These are phyloP conservation scores for Thalia dealbata DNA, from an alignment of 176 grass and related monocot genomes.

Conservation along the genomic window DNA sequence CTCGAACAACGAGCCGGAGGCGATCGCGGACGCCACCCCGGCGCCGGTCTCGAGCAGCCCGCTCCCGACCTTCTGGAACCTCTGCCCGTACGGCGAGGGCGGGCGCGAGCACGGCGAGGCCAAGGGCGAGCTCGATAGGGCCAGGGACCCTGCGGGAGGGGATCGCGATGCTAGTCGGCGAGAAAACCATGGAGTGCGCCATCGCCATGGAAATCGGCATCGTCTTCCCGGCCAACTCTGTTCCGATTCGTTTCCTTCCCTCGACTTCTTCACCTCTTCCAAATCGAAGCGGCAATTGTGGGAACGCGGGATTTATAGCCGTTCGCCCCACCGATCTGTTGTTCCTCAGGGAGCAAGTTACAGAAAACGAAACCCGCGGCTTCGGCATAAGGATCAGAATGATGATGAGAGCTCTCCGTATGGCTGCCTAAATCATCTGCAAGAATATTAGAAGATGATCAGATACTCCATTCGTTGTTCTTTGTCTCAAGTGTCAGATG, in stretches of 20 bases:
- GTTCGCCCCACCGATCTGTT: too few relatives aligned
- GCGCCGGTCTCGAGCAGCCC: background rate
- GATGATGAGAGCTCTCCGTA: constrained; percentile 28
- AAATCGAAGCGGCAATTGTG: too few relatives aligned
- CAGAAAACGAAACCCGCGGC: too few relatives aligned
- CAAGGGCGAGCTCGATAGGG: constrained; percentile 8
- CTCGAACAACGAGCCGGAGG: background rate
- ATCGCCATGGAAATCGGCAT: constrained; percentile 82
- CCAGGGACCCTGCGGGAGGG: constrained; percentile 67
- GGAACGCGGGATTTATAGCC: too few relatives aligned
- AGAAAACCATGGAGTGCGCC: constrained; percentile 74
- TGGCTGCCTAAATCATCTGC: constrained; percentile 40
- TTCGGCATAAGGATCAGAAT: constrained; percentile 25
- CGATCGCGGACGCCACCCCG: constrained; percentile 10
- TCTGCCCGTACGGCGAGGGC: constrained; percentile 25
- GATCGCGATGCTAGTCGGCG: constrained; percentile 56
- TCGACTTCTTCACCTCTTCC: too few relatives aligned
- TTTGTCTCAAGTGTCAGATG: background rate
- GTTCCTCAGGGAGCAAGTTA: too few relatives aligned
- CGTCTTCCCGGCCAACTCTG: background rate
- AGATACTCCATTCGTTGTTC: background rate
- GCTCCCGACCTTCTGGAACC: constrained; percentile 21
- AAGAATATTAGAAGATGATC: background rate
- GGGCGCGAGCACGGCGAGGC: constrained; percentile 29
- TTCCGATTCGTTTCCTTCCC: background rate